These are phyloP conservation scores for Metschnikowia santaceciliae DNA, from an alignment of 805 yeast species.

Conservation along the genomic window DNA sequence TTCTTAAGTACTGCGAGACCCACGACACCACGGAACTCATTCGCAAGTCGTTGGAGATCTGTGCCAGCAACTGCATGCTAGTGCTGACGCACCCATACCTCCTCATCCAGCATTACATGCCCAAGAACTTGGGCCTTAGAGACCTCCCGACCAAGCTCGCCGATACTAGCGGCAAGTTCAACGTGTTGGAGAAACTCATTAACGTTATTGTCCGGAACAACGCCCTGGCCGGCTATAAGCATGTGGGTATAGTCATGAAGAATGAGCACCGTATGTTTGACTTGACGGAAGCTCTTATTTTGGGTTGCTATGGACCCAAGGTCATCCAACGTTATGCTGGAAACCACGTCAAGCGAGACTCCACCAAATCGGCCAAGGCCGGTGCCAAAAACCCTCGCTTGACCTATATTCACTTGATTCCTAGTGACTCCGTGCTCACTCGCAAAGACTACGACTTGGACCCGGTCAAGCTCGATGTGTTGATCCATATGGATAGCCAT, in stretches of 20 bases:
- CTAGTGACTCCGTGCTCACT: conserved; percentile 30
- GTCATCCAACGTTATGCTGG: conserved; percentile 61
- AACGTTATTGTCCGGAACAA: conserved; percentile 44
- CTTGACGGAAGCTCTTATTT: conserved; percentile 63
- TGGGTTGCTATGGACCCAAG: conserved; percentile 49
- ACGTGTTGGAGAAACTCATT: conserved; percentile 60
- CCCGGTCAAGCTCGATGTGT: conserved; percentile 46
- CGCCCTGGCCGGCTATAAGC: conserved; percentile 30
- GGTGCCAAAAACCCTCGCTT: conserved; percentile 14
- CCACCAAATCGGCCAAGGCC: conserved; percentile 19
- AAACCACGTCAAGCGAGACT: conserved; percentile 50
- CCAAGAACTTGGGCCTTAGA: conserved; percentile 67
- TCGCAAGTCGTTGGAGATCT: conserved; percentile 69
- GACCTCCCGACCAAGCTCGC: conserved; percentile 68
- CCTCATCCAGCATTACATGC: conserved; percentile 79
- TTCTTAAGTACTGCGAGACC: conserved; percentile 77
- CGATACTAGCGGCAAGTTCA: conserved; percentile 82
- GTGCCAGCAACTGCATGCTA: conserved; percentile 69
- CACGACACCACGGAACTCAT: conserved; percentile 49
- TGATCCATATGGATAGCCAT: conserved; percentile 62
- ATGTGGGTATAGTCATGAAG: conserved; percentile 67
- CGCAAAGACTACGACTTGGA: conserved; percentile 20
- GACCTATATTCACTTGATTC: conserved; percentile 40
- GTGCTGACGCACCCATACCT: conserved; percentile 89
- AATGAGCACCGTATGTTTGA: conserved; percentile 65